A percentile compares a stretch with the other conserved stretches of the same genome.
Evolutionary conservation across 257 asterid species (phyloP).

Genomic region (Misopates orontium): DNA sequence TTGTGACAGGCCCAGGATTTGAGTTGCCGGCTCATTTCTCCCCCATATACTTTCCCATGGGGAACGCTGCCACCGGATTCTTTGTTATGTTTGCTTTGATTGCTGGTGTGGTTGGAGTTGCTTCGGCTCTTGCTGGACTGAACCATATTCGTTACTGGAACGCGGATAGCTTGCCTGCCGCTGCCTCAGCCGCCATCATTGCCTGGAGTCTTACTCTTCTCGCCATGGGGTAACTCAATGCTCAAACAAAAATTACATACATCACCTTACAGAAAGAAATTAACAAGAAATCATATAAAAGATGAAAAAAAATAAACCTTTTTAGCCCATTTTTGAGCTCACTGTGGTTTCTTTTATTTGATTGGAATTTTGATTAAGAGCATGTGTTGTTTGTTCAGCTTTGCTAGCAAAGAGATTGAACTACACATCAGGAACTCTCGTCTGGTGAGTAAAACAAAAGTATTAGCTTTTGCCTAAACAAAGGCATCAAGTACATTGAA

Average conservation of each 20-base stretch:
- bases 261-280: no score
- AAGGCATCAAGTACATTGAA: background rate
- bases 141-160: slow-evolving; percentile 68
- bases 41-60: slow-evolving; percentile 83
- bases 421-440: slow-evolving; percentile 56
- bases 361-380: no score
- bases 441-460: slow-evolving; percentile 60
- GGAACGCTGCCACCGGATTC: slow-evolving; percentile 94
- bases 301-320: no score
- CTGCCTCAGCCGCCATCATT: slow-evolving; percentile 63
- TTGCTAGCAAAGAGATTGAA: slow-evolving; percentile 80
- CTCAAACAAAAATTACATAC: background rate
- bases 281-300: no score
- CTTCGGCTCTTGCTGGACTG: slow-evolving; percentile 61
- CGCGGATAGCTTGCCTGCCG: slow-evolving; percentile 56
- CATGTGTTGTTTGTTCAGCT: slow-evolving; percentile 39
- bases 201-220: slow-evolving; percentile 88
- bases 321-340: background rate
- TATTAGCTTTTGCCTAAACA: background rate
- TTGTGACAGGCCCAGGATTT: slow-evolving; percentile 58
- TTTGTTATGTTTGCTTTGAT: slow-evolving; percentile 71
- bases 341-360: background rate
- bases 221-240: slow-evolving; percentile 75
- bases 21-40: slow-evolving; percentile 83
- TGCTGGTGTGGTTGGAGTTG: slow-evolving; percentile 84